Base-by-base conservation (phyloP, 768 basidiomycete genomes). In the Tephrocybe sp. region DNA sequence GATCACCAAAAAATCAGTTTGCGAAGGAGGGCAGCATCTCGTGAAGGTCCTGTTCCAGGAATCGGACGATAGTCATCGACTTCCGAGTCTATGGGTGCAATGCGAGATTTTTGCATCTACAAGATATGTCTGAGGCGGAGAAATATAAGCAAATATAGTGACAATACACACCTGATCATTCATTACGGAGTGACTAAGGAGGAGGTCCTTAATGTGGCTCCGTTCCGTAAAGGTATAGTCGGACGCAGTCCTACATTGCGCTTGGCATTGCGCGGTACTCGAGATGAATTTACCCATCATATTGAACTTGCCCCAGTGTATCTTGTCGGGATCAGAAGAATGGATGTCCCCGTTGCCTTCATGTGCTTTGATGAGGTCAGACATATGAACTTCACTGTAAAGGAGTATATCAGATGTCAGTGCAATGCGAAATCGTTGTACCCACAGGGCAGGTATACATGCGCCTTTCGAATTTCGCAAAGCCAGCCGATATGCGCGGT, bases 241-340 rank as follows among this genome's bases (percentile, higher is more conserved):
- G 40, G 62, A 65, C 4, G 79, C 72, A 48, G 74, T 76, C 43
- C 79, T 79, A 63, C 88, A 92, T 53, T 88, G 83, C 9, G 80
- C 69, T 69, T 96, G 93, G 60, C 88, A 93, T 54, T 88, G 81
- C 0, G 79, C 77, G 5, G 93, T 88, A 60, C 80, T 84, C 45
- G 81, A 79, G 50, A 96, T 84, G 61, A 94, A 93, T 53, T 85
- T 80, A 25, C 88, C 94, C 74, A 98, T 88, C 81, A 93, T 87
- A 58, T 87, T 88, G 69, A 90, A 97, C 69, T 98, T 98, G 23
- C 87, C 90, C 96, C 96, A 98, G 62, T 98, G 93, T 48, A 98
- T 89, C 63, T 84, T 84, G 34, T 66, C 73, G 3, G 83, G 74
- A 60, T 90, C 86, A 18, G 78, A 72, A 6, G 83, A 72, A 55